These are phyloP conservation scores for Tetracentron sinense DNA, from an alignment of 164 flowering plant species.

Conservation along the genomic window DNA sequence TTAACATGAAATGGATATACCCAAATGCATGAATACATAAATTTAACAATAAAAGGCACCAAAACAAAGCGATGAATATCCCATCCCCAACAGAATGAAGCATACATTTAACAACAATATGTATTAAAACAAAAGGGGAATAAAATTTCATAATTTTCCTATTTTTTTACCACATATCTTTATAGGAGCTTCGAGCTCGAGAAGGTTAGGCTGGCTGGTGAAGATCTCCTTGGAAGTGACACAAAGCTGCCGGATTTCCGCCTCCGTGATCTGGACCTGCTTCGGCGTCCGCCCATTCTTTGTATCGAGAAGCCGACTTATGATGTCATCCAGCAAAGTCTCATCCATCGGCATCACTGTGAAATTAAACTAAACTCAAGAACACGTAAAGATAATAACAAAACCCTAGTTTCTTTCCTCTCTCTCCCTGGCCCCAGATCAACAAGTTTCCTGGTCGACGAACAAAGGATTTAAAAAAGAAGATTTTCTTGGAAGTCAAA, in stretches of 20 bases:
- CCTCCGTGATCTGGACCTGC: slow-evolving; percentile 55
- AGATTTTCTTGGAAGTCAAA: not conserved
- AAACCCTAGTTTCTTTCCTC: slow-evolving; percentile 1
- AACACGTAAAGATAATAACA: not conserved
- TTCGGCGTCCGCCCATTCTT: slow-evolving; percentile 45
- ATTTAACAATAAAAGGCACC: too few relatives aligned
- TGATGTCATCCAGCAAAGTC: slow-evolving; percentile 43
- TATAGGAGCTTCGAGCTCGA: slow-evolving; percentile 81
- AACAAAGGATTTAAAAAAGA: not conserved
- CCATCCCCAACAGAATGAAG: too few relatives aligned
- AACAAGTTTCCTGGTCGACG: not conserved
- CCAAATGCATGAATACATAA: too few relatives aligned
- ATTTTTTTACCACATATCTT: slow-evolving; percentile 80
- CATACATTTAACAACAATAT: not conserved
- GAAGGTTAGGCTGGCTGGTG: slow-evolving; percentile 67
- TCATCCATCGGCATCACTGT: slow-evolving; percentile 43
- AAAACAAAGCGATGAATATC: too few relatives aligned
- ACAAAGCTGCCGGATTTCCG: slow-evolving; percentile 67
- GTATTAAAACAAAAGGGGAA: too few relatives aligned
- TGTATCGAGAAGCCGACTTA: slow-evolving; percentile 41
- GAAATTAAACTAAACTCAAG: too few relatives aligned
- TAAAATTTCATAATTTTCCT: too few relatives aligned
- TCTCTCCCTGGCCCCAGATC: slow-evolving; percentile 2
- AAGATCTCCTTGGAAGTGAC: slow-evolving; percentile 51
- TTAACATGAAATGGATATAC: too few relatives aligned